Evolutionary conservation across 805 yeast genomes (phyloP).

Genomic region (Saccharomycopsis javanensis): DNA sequence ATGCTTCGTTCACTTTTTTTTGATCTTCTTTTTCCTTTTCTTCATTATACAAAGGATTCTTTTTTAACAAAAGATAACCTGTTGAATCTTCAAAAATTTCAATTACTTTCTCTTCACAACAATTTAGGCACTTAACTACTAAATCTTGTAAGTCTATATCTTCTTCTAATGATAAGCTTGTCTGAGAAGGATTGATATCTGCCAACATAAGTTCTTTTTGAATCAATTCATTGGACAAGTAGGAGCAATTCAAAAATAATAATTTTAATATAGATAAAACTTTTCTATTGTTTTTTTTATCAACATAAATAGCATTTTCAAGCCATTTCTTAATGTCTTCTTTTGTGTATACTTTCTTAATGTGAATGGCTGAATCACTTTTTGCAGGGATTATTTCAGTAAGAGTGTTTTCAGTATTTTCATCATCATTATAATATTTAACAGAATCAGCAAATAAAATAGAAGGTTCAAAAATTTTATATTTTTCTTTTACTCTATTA

Average conservation of each 20-base stretch:
- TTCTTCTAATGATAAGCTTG: slow-evolving; percentile 27
- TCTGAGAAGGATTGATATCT: slow-evolving; percentile 38
- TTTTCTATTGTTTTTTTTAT: slow-evolving; percentile 25
- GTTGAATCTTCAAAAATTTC: slow-evolving; percentile 31
- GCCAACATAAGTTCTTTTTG: slow-evolving; percentile 42
- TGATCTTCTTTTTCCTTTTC: slow-evolving; percentile 25
- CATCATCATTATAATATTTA: slow-evolving; percentile 11
- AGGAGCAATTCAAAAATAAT: slow-evolving; percentile 57
- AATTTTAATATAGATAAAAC: slow-evolving; percentile 59
- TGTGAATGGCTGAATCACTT: neutral
- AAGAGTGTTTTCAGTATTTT: slow-evolving; percentile 15
- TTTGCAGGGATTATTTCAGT: slow-evolving; percentile 3
- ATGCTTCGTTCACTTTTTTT: slow-evolving; percentile 12
- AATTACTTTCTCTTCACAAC: slow-evolving; percentile 37
- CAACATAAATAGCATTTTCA: slow-evolving; percentile 7
- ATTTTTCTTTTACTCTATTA: slow-evolving; percentile 67
- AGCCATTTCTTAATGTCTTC: slow-evolving; percentile 6
- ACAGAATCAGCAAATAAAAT: slow-evolving; percentile 30
- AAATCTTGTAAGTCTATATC: slow-evolving; percentile 24
- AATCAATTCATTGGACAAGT: slow-evolving; percentile 69
- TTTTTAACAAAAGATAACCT: slow-evolving; percentile 59
- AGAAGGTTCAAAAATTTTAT: slow-evolving; percentile 47
- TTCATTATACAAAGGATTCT: slow-evolving; percentile 41
- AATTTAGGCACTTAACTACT: slow-evolving; percentile 36
- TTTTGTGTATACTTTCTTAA: neutral